Evolutionary conservation across 129 eudicot species (phyloP), one percentile per base, ranked within the genome.

Genomic region (Centella asiatica): DNA sequence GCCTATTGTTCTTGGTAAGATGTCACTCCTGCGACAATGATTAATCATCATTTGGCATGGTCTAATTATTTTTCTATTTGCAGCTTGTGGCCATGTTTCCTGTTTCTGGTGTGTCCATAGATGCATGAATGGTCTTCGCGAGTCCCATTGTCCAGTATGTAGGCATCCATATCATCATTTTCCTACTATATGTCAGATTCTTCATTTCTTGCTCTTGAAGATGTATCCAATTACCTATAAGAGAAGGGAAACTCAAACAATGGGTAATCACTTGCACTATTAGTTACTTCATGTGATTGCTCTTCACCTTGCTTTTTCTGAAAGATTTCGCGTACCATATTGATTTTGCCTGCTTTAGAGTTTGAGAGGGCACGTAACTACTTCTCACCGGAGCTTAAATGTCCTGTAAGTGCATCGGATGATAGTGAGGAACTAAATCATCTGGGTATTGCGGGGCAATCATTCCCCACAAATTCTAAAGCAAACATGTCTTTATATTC

Each of bases 91-190:
- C 45, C 88, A 87, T 68, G 72, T 83, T 29, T 80, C 88, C 31
- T 87, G 88, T 72, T 87, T 87, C 64, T 87, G 90, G 95, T 87
- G 95, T 73, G 83, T 82, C 64, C 83, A 78, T 70, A 66, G 23
- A 25, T 80, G 88, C 44, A 87, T 87, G 95, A 59, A 51, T 68
- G 64, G 37, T 40, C 47, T 67, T 28, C 67, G 70, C 47, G 80
- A 67, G 59, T 83, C 95, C 49, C 85, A 68, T 61, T 87, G 95
- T 60, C 90, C 95, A 0, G 46, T 83, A 50, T 87, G 95, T 76
- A 73, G 90, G 74, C 45, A 80, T 74, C 65, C 78, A 29, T 87
- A 87, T 73, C 82, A 67, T 73, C 86, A 84, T 79, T 87, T 87
- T 76, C 95, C 95, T 2, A 77, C 77, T 42, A 76, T 87, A n/a